Evolutionary conservation across 768 basidiomycete genomes (phyloP).

Genomic region (Rhodosporidiobolus sp.): DNA sequence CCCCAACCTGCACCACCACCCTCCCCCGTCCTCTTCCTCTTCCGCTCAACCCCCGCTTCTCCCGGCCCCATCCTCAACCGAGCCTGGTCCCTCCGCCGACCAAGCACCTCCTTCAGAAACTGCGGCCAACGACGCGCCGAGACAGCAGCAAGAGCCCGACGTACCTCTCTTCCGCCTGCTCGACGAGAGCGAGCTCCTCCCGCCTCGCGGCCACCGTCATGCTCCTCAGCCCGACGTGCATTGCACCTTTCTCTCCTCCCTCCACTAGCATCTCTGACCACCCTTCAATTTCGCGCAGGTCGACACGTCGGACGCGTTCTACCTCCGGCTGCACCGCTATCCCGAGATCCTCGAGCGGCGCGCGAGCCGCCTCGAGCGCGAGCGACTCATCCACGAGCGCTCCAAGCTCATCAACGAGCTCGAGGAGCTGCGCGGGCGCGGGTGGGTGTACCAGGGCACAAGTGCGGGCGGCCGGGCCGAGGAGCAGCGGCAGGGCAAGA

Average conservation of each 20-base stretch:
- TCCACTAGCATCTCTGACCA: too few relatives aligned
- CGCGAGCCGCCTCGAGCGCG: slow-evolving; percentile 32
- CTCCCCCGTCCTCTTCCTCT: background rate
- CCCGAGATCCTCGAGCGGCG: slow-evolving; percentile 40
- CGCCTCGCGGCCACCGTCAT: slow-evolving; percentile 12
- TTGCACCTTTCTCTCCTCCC: too few relatives aligned
- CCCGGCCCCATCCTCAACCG: background rate
- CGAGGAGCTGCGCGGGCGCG: slow-evolving; percentile 28
- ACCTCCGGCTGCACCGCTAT: slow-evolving; percentile 35
- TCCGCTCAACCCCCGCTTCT: background rate
- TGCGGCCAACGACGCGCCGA: background rate
- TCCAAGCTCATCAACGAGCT: slow-evolving; percentile 35
- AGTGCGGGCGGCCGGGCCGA: slow-evolving; percentile 21
- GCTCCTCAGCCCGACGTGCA: slow-evolving; percentile 15
- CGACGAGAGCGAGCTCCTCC: slow-evolving; percentile 18
- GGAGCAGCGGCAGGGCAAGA: slow-evolving; percentile 18
- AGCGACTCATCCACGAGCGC: slow-evolving; percentile 38
- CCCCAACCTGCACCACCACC: slow-evolving; percentile 3
- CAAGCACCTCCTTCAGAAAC: background rate
- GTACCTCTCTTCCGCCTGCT: slow-evolving; percentile 23
- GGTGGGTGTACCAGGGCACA: slow-evolving; percentile 22
- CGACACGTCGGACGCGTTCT: slow-evolving; percentile 36
- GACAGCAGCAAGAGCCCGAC: background rate
- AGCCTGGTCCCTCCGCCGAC: background rate
- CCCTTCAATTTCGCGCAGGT: background rate